These are phyloP conservation scores for Termitomyces heimii DNA, from an alignment of 768 basidiomycete genomes.

Conservation along the genomic window DNA sequence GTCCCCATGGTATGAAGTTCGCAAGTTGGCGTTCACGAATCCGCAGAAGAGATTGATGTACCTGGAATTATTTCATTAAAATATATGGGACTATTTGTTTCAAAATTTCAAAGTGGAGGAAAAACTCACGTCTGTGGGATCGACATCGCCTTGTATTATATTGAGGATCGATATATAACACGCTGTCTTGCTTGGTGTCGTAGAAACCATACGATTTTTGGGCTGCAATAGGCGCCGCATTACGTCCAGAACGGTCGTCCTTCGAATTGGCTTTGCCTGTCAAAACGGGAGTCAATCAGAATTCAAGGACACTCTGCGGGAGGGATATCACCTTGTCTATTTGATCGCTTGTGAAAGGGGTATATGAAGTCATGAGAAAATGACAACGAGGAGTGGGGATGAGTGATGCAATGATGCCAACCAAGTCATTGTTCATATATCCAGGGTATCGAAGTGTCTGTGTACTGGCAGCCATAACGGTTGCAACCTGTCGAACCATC, in stretches of 20 bases:
- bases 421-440: constrained; percentile 99
- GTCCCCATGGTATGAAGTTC: constrained; percentile 99
- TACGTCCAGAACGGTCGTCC: constrained; percentile 96
- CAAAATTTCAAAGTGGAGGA: background rate
- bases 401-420: constrained; percentile 92
- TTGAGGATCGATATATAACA: constrained; percentile 98
- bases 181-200: constrained; percentile 82
- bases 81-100: background rate
- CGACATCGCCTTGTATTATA: constrained; percentile 98
- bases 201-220: constrained; percentile 97
- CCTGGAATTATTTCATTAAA: constrained; percentile 37
- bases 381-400: constrained; percentile 98
- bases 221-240: constrained; percentile 97
- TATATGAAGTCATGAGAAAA: constrained; percentile 98
- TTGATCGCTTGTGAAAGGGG: constrained; percentile 95
- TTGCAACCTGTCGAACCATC: constrained; percentile 62
- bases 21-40: constrained; percentile 96
- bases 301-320: background rate
- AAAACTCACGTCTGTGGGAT: constrained; percentile 86
- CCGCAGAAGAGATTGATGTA: constrained; percentile 94
- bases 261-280: constrained; percentile 90
- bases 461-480: constrained; percentile 96
- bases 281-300: background rate
- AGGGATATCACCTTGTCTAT: constrained; percentile 72
- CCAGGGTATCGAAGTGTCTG: constrained; percentile 96